Evolutionary conservation across 345 rosid genomes (phyloP).

Genomic region (Linum lewisii): DNA sequence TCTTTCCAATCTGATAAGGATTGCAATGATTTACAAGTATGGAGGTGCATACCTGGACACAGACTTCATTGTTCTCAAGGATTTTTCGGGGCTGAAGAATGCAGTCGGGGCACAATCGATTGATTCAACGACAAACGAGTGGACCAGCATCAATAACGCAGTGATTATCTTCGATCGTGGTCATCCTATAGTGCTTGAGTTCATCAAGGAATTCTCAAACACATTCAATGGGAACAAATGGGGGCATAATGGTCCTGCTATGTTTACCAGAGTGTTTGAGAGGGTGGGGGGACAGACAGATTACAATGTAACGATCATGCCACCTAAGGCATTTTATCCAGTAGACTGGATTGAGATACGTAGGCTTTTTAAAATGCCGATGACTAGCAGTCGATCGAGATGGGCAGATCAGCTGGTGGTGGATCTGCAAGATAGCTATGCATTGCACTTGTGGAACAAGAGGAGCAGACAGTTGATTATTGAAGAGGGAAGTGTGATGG

Average conservation of each 20-base stretch:
- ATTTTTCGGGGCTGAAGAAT: neutral
- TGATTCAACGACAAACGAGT: neutral
- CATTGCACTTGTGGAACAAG: neutral
- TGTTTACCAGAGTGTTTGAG: conserved; percentile 3
- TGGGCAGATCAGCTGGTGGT: neutral
- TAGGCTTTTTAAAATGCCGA: neutral
- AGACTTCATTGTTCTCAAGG: conserved; percentile 8
- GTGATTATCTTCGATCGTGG: neutral
- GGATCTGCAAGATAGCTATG: neutral
- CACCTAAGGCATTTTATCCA: neutral
- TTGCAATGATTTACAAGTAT: conserved; percentile 2
- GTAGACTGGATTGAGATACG: conserved; percentile 2
- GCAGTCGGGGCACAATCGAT: conserved; percentile 1
- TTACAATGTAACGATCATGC: neutral
- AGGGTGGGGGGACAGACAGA: conserved; percentile 2
- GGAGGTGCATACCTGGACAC: conserved; percentile 4
- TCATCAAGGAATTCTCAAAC: conserved; percentile 1
- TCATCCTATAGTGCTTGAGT: neutral
- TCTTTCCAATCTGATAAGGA: conserved; percentile 6
- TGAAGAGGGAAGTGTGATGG: neutral
- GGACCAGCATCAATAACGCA: neutral
- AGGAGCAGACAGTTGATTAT: neutral
- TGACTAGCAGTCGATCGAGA: neutral
- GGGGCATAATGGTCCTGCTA: conserved; percentile 9
- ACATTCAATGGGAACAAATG: conserved; percentile 6